Percentiles rank a stretch among this genome's conserved stretches.
Conservation (phyloP, 179 eudicot species). For the Actinidia chinensis region DNA sequence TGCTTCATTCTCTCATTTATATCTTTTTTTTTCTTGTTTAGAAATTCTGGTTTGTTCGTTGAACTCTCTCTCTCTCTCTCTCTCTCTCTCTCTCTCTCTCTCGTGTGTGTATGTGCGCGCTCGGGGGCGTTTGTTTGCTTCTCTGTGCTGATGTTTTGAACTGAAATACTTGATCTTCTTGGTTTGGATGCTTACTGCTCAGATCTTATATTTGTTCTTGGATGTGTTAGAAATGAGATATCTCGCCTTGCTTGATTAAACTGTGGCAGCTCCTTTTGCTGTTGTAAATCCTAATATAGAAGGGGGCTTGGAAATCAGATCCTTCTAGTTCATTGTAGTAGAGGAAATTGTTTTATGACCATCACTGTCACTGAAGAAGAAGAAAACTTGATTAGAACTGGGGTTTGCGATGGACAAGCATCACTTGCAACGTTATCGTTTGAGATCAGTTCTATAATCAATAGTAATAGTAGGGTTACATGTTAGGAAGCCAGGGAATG, state of each 20-base stretch:
- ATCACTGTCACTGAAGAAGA: not conserved
- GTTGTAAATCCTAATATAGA: no score
- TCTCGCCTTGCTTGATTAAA: not conserved
- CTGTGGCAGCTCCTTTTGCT: not conserved
- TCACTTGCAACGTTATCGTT: not conserved
- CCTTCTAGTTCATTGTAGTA: not conserved
- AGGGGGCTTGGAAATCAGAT: not conserved
- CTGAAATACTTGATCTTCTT: not conserved
- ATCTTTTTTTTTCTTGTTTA: not conserved
- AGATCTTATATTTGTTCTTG: constrained; percentile 2
- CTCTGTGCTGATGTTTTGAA: not conserved
- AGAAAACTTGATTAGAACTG: not conserved
- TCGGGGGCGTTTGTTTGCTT: no score
- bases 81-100: no score
- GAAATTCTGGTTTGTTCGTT: not conserved
- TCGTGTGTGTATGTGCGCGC: not conserved
- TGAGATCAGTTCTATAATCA: no score
- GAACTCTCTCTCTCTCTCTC: not conserved
- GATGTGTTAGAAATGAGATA: not conserved
- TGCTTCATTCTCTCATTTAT: not conserved
- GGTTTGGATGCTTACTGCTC: not conserved
- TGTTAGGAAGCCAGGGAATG: not conserved
- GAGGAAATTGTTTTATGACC: not conserved
- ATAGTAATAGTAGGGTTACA: constrained; percentile 1
- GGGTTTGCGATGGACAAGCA: not conserved